These are phyloP conservation scores for Aspergillus ellipticus DNA, from an alignment of 495 filamentous ascomycete species.

Conservation along the genomic window DNA sequence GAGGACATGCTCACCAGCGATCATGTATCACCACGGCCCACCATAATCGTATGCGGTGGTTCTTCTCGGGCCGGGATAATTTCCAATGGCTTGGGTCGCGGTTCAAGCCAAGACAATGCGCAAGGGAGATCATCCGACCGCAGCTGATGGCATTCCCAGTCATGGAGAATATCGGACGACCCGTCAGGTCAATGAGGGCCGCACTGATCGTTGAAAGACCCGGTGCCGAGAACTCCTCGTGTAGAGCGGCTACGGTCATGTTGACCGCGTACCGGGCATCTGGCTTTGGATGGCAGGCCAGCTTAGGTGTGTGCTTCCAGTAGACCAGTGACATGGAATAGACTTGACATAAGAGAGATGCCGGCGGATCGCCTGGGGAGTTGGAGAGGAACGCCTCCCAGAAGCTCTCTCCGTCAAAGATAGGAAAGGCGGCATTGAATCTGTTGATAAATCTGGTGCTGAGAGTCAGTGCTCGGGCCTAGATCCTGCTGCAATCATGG, in stretches of 20 bases:
- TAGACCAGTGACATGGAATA: conserved; percentile 52
- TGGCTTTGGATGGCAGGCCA: conserved; percentile 44
- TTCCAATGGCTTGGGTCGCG: conserved; percentile 48
- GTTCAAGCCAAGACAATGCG: conserved; percentile 51
- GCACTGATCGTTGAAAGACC: conserved; percentile 49
- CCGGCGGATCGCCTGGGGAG: conserved; percentile 39
- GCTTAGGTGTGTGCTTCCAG: conserved; percentile 46
- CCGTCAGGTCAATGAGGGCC: conserved; percentile 46
- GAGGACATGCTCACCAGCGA: conserved; percentile 36
- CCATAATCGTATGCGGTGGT: conserved; percentile 47
- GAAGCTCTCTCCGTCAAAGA: conserved; percentile 50
- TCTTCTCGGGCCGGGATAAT: conserved; percentile 44
- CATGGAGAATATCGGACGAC: conserved; percentile 50
- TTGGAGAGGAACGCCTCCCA: conserved; percentile 44
- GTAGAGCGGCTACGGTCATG: conserved; percentile 48
- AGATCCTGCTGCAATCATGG: conserved; percentile 1
- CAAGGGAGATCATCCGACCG: conserved; percentile 47
- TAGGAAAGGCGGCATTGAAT: conserved; percentile 51
- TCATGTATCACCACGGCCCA: conserved; percentile 55
- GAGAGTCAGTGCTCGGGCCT: conserved; percentile 4
- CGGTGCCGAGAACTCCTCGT: conserved; percentile 49
- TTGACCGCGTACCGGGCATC: conserved; percentile 50
- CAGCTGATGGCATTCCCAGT: conserved; percentile 51
- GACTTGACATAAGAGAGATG: conserved; percentile 49
- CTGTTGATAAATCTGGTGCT: conserved; percentile 43